Evolutionary conservation across 495 filamentous ascomycete species (phyloP).

Genomic region (Polyplosphaeria fusca): DNA sequence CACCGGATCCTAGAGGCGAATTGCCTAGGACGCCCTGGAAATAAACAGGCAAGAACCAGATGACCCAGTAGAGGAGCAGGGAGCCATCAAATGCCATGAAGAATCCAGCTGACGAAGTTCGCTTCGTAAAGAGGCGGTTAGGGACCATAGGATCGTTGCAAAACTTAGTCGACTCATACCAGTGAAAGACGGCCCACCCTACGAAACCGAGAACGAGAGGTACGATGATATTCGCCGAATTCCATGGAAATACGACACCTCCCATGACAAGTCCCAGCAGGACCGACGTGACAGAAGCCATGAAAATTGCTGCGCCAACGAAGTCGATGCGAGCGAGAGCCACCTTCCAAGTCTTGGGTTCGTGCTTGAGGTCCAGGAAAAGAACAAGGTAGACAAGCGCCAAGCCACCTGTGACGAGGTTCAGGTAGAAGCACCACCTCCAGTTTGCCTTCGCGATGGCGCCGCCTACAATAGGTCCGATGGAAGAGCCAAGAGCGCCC

Average conservation of each 20-base stretch:
- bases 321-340: neutral
- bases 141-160: slow-evolving; percentile 16
- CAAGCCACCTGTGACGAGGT: neutral
- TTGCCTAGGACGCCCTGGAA: slow-evolving; percentile 11
- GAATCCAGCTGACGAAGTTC: slow-evolving; percentile 9
- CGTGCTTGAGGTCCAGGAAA: neutral
- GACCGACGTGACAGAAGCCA: neutral
- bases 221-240: neutral
- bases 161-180: neutral
- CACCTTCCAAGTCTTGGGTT: neutral
- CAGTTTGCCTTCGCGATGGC: neutral
- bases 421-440: slow-evolving; percentile 2
- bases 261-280: neutral
- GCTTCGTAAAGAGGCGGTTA: slow-evolving; percentile 4
- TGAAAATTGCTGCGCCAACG: neutral
- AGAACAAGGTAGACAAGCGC: neutral
- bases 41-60: slow-evolving; percentile 25
- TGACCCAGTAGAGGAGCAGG: slow-evolving; percentile 17
- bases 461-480: slow-evolving; percentile 4
- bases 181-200: neutral
- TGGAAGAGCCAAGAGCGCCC: neutral
- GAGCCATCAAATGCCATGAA: slow-evolving; percentile 13
- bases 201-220: slow-evolving; percentile 1
- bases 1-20: slow-evolving; percentile 4
- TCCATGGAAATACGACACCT: neutral